phyloP scores from a whole-genome alignment of 345 rosid genomes.

The Rubroshorea leprosula region DNA sequence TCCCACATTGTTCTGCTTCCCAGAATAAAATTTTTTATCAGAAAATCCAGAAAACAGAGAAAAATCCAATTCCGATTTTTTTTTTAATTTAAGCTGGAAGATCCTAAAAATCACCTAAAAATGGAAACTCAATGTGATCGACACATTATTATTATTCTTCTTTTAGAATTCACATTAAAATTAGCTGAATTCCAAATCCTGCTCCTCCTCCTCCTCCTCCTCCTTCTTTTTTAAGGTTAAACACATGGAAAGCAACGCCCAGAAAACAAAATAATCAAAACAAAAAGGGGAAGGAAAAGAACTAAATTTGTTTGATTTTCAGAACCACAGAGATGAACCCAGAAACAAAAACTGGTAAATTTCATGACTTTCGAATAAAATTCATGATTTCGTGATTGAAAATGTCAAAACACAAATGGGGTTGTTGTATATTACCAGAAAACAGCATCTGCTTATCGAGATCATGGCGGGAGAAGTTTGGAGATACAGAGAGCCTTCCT shows the following conservation, averaged over 20 bases:
- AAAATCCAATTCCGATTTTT: too few species aligned
- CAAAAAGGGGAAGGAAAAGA: background rate
- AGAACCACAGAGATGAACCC: background rate
- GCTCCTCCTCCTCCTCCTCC: too few species aligned
- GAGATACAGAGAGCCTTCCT: constrained; percentile 19
- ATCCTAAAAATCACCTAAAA: too few species aligned
- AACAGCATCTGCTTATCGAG: constrained; percentile 41
- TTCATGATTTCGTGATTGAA: constrained; percentile 3
- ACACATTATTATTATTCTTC: too few species aligned
- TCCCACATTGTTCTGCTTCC: constrained; percentile 39
- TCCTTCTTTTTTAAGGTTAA: too few species aligned
- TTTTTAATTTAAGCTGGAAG: too few species aligned
- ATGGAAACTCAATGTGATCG: too few species aligned
- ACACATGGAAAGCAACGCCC: too few species aligned
- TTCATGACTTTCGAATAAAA: background rate
- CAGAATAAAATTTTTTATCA: background rate
- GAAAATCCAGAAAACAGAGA: too few species aligned
- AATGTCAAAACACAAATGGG: constrained; percentile 5
- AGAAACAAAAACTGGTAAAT: background rate
- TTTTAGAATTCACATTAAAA: too few species aligned
- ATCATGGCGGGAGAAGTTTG: constrained; percentile 36
- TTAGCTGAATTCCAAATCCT: too few species aligned
- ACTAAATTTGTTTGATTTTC: background rate
- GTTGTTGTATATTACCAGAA: constrained; percentile 36
- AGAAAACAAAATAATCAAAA: too few species aligned